phyloP scores from a whole-genome alignment of 495 filamentous ascomycete genomes.

The Aspergillus sparsus region DNA sequence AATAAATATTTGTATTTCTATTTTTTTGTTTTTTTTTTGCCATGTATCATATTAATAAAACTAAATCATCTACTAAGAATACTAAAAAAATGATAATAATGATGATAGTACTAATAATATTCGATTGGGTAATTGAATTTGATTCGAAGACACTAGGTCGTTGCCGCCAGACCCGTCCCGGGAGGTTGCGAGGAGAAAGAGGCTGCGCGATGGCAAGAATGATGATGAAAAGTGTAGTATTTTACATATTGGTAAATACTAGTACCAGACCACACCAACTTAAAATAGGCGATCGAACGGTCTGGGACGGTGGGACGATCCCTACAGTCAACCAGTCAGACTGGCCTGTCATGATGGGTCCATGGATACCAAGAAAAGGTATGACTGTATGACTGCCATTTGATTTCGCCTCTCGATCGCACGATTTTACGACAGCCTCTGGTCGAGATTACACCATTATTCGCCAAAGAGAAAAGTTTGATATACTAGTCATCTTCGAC shows the following conservation, averaged over 20 bases:
- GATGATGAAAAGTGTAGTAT: slow-evolving; percentile 13
- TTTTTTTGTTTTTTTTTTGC: too few relatives aligned
- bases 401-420: slow-evolving; percentile 26
- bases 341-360: slow-evolving; percentile 20
- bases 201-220: neutral
- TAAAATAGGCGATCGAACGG: slow-evolving; percentile 36
- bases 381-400: slow-evolving; percentile 16
- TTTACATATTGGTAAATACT: slow-evolving; percentile 3
- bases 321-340: slow-evolving; percentile 23
- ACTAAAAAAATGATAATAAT: too few relatives aligned
- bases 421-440: slow-evolving; percentile 8
- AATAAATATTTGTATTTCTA: too few relatives aligned
- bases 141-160: slow-evolving; percentile 1
- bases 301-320: slow-evolving; percentile 33
- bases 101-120: too few relatives aligned
- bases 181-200: slow-evolving; percentile 4
- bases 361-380: slow-evolving; percentile 11
- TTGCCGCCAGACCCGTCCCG: slow-evolving; percentile 27
- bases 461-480: slow-evolving; percentile 12
- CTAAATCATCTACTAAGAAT: too few relatives aligned
- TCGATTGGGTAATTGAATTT: neutral
- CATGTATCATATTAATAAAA: too few relatives aligned
- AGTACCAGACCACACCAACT: slow-evolving; percentile 18
- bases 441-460: slow-evolving; percentile 10
- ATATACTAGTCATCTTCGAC: slow-evolving; percentile 10